Base-by-base conservation (phyloP, 306 rosid species). In the Quercus cerris region DNA sequence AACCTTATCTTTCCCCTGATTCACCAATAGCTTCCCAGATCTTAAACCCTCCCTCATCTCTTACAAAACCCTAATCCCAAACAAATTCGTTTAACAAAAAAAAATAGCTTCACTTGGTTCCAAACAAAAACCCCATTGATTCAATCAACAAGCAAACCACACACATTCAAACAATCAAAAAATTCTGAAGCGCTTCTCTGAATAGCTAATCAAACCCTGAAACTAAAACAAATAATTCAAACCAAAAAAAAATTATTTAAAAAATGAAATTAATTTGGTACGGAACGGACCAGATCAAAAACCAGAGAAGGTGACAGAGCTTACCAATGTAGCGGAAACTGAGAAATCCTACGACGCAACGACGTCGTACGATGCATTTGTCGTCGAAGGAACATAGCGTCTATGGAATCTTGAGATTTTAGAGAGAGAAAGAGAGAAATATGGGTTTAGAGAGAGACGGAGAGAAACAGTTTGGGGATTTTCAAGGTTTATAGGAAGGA, bases 11-110 rank as follows among this genome's bases (percentile, higher is more conserved):
- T 3, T 52, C 81, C 35, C 82, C 64, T 41, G 75, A 80, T 72
- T 83, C 76, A 80, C 84, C 72, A 62, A 62, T 8, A 79, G 69
- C 79, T 84, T 76, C 62, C 80, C 86, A 80, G 94, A 91, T 86
- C 95, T 87, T 88, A 89, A 56, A 5, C 92, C 94, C 85, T 90
- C 96, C 28, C 92, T 87, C 97, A 94, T 94, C 38, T 82, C 81
- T 77, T 44, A 74, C 74, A 31, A 56, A 86, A 80, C 86, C 84
- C 82, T 71, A 81, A 70, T 61, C 54, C 73, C 56, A 83, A 76
- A 83, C 82, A 81, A 81, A 67, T 86, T 80, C 35, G 73, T 51
- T 75, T 46, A 79, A 31, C 35, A 27, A 76, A 23, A 79, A 35
- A 61, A 56, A 55, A 72, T 27, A 71, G 61, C 57, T 67, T 67